phyloP scores from a whole-genome alignment of 345 rosid species.

The Balakata baccata region DNA sequence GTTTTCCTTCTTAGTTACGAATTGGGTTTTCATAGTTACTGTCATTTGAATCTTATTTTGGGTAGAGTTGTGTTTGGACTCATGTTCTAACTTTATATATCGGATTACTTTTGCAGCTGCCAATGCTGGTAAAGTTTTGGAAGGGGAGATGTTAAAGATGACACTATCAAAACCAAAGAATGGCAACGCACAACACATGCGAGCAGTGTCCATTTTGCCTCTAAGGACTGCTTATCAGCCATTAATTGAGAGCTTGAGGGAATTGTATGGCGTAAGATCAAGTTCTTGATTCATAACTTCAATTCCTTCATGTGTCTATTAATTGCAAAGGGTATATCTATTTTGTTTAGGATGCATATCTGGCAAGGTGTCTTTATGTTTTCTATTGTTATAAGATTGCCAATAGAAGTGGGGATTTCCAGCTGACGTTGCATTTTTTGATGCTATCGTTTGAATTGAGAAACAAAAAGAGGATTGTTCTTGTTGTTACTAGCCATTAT shows the following conservation, averaged over 20 bases:
- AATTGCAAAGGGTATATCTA: not conserved
- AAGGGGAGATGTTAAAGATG: constrained; percentile 72
- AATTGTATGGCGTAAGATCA: constrained; percentile 32
- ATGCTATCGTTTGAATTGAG: not conserved
- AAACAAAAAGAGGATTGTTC: not conserved
- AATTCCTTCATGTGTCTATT: not conserved
- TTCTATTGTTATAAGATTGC: not conserved
- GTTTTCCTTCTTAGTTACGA: not conserved
- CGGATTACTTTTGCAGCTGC: constrained; percentile 37
- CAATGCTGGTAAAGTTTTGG: constrained; percentile 48
- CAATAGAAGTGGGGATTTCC: not conserved
- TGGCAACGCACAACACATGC: constrained; percentile 60
- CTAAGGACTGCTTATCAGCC: constrained; percentile 54
- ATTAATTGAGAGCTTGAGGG: constrained; percentile 43
- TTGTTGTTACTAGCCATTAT: not conserved
- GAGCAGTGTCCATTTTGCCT: constrained; percentile 51
- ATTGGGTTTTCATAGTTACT: not conserved
- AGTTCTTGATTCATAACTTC: constrained; percentile 10
- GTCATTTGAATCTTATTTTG: too few relatives aligned
- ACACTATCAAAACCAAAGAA: constrained; percentile 59
- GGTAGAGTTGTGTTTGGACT: too few relatives aligned
- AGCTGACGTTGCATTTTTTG: not conserved
- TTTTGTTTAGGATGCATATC: not conserved
- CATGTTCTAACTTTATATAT: too few relatives aligned
- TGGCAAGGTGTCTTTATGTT: not conserved